A percentile compares a stretch with the other conserved stretches of the same genome.
These are phyloP conservation scores for Chalaropsis thielavioides DNA, from an alignment of 2,329 filamentous ascomycete genomes.

Conservation along the genomic window DNA sequence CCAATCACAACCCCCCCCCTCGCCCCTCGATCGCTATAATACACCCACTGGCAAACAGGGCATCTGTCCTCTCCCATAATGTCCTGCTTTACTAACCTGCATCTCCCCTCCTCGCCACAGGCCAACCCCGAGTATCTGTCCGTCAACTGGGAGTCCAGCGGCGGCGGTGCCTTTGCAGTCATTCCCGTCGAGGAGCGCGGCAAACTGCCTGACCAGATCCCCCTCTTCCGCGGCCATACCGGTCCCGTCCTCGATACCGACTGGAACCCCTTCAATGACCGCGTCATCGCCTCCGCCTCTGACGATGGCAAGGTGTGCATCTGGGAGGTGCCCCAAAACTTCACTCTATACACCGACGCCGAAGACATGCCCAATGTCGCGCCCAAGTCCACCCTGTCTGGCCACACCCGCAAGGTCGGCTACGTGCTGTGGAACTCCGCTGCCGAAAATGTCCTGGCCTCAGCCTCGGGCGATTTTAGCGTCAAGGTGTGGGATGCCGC, in stretches of 20 bases:
- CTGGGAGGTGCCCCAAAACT: conserved; percentile 84
- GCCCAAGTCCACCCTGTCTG: conserved; percentile 66
- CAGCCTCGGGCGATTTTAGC: conserved; percentile 84
- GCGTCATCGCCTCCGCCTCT: conserved; percentile 78
- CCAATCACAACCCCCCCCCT: background rate
- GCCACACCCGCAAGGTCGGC: conserved; percentile 91
- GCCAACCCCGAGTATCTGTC: conserved; percentile 91
- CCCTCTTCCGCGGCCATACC: conserved; percentile 90
- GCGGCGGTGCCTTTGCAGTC: conserved; percentile 92
- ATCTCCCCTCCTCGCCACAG: conserved; percentile 31
- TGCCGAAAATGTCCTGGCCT: conserved; percentile 88
- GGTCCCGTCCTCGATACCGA: conserved; percentile 93
- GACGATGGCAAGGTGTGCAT: conserved; percentile 96
- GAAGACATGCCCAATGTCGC: conserved; percentile 72
- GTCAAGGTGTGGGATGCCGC: conserved; percentile 93
- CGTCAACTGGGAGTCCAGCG: conserved; percentile 96
- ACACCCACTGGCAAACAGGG: no score
- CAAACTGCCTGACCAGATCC: conserved; percentile 81
- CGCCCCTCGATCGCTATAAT: background rate
- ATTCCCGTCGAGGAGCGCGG: conserved; percentile 82
- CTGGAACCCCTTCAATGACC: conserved; percentile 97
- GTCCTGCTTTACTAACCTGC: background rate
- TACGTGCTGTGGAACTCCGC: conserved; percentile 97
- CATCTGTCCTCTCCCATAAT: background rate
- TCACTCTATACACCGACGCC: conserved; percentile 69